Evolutionary conservation across 169 alveolate species (phyloP).

Genomic region (Theileria equi): DNA sequence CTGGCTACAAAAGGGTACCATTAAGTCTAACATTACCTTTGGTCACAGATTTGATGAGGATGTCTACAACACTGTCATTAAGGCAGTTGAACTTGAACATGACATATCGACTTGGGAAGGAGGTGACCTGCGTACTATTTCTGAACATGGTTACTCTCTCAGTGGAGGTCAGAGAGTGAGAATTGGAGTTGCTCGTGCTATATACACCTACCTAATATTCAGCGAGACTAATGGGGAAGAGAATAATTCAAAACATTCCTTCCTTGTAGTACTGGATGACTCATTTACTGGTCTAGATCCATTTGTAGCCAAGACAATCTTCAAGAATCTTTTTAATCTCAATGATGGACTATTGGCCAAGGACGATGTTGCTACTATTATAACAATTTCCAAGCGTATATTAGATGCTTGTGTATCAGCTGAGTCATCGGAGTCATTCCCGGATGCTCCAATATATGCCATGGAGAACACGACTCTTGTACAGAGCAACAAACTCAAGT

Average conservation of each 20-base stretch:
- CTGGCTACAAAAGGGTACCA: conserved; percentile 49
- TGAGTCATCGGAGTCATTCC: too few species aligned
- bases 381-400: conserved; percentile 9
- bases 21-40: conserved; percentile 43
- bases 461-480: too few species aligned
- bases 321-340: conserved; percentile 63
- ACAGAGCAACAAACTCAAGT: too few species aligned
- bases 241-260: conserved; percentile 23
- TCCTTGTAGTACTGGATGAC: conserved; percentile 70
- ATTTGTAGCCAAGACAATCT: conserved; percentile 54
- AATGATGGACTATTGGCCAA: conserved; percentile 21
- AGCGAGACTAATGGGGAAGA: conserved; percentile 41
- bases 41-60: conserved; percentile 41
- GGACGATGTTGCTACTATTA: conserved; percentile 42
- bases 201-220: conserved; percentile 73
- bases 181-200: conserved; percentile 88
- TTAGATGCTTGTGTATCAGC: not conserved
- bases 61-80: conserved; percentile 16
- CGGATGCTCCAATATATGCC: too few species aligned
- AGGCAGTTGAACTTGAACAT: conserved; percentile 32
- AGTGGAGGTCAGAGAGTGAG: conserved; percentile 93
- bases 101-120: conserved; percentile 52
- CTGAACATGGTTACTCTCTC: conserved; percentile 59
- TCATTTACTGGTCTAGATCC: conserved; percentile 70
- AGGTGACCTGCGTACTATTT: conserved; percentile 50